Percentiles rank a stretch among this genome's conserved stretches.
Conservation (phyloP, 2,329 filamentous ascomycete species). For the Lomentospora prolificans region DNA sequence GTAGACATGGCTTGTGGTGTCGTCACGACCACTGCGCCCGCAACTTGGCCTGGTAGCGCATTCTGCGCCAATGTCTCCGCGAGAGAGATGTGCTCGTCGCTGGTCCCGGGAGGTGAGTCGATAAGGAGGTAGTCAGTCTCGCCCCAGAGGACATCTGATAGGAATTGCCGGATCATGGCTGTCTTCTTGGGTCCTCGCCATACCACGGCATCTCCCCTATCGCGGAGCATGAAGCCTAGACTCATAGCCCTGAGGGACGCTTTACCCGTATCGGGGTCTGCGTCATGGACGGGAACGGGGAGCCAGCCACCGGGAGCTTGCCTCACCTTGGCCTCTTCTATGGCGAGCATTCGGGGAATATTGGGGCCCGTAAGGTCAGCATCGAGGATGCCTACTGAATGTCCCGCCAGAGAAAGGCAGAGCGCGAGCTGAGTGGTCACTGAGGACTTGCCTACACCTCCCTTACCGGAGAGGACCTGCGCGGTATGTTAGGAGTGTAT, state of each 20-base stretch:
- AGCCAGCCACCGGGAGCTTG: slow-evolving; percentile 90
- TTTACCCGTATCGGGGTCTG: slow-evolving; percentile 36
- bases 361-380: slow-evolving; percentile 94
- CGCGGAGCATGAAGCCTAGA: slow-evolving; percentile 77
- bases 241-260: slow-evolving; percentile 79
- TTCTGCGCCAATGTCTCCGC: slow-evolving; percentile 70
- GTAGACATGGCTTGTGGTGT: slow-evolving; percentile 92
- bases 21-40: slow-evolving; percentile 87
- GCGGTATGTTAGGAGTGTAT: slow-evolving; percentile 12
- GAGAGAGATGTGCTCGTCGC: slow-evolving; percentile 92
- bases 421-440: slow-evolving; percentile 95
- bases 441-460: slow-evolving; percentile 94
- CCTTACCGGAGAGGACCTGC: slow-evolving; percentile 84
- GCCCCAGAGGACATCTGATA: slow-evolving; percentile 83
- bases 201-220: slow-evolving; percentile 82
- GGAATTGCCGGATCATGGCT: slow-evolving; percentile 94
- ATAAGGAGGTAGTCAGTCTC: slow-evolving; percentile 86
- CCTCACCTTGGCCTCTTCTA: slow-evolving; percentile 80
- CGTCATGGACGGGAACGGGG: slow-evolving; percentile 72
- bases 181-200: slow-evolving; percentile 99
- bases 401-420: slow-evolving; percentile 72
- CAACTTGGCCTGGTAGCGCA: slow-evolving; percentile 56
- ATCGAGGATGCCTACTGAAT: slow-evolving; percentile 90
- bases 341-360: slow-evolving; percentile 87
- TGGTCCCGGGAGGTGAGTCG: slow-evolving; percentile 92